Base-by-base conservation (phyloP, 208 protist species). In the Leishmania tarentolae region DNA sequence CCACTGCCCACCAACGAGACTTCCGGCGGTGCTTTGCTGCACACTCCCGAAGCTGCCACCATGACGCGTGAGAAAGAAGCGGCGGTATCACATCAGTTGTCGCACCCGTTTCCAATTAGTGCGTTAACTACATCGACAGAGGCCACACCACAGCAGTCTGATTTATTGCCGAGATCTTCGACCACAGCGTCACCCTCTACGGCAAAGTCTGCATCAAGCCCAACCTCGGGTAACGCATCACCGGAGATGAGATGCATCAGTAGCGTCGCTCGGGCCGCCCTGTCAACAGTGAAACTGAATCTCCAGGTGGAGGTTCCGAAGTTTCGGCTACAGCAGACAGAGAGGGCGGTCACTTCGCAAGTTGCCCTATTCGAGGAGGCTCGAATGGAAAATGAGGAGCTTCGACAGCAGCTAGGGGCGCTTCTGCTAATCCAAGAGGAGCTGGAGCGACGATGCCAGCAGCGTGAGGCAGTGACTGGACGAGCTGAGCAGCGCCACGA, bases 401-500 rank as follows among this genome's bases (percentile, higher is more conserved):
- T 83, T 57, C 83, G 71, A 52, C 17, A 44, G 3, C 78, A 80
- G 68, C 21, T 86, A 37, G 75, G 76, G 21, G 66, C 66, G 75
- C 50, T 86, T 57, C 37, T 80, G 78, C 56, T 17, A 31, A 86
- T 88, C 28, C 69, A 83, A 42, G 35, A 63, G 15, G 85, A 86
- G 82, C 77, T 86, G 66, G 68, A 73, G 28, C 76, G 78, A 8
- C 85, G 85, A 6, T 73, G 57, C 9, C 76, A 83, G 76, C 69
- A 56, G 76, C 46, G 73, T n/a, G 81, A 78, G 69, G 31, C 15
- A 28, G 56, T 44, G 15, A 3, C 76, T 7, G 42, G 46, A 40
- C 35, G 52, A 3, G 78, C 52, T 3, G 69, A 46, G 28, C 74
- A 86, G 72, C 37, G 70, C 5, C 71, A 71, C 46, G 77, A 70